Percentiles rank a stretch among this genome's conserved stretches.
Evolutionary conservation across 2,329 filamentous ascomycete species (phyloP).

Genomic region (Tricladium varicosporioides): DNA sequence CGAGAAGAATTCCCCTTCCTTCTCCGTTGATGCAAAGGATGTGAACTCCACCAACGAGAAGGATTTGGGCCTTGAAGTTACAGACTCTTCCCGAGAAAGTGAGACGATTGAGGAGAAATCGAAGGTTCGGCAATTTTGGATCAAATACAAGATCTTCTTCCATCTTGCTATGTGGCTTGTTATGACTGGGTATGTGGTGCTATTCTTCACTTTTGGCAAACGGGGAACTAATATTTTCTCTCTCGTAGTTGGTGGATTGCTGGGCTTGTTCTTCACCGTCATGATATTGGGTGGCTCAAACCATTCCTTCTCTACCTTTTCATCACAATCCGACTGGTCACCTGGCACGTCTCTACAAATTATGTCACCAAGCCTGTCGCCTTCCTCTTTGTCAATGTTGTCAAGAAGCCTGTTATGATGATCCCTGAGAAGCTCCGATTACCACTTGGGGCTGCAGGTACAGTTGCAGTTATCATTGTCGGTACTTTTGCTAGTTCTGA

Average conservation of each 20-base stretch:
- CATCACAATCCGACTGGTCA: conserved; percentile 71
- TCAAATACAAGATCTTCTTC: conserved; percentile 9
- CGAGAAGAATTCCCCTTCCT: background rate
- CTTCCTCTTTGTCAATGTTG: conserved; percentile 65
- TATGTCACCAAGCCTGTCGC: conserved; percentile 65
- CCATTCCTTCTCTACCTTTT: conserved; percentile 80
- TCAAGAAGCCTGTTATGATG: conserved; percentile 52
- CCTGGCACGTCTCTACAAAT: conserved; percentile 68
- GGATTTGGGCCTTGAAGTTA: conserved; percentile 9
- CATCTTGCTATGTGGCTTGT: conserved; percentile 11
- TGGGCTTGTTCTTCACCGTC: conserved; percentile 67
- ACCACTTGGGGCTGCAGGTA: conserved; percentile 59
- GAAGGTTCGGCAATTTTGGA: background rate
- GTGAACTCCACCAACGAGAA: conserved; percentile 8
- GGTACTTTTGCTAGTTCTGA: conserved; percentile 75
- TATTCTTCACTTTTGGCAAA: background rate
- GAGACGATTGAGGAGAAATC: background rate
- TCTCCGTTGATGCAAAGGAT: conserved; percentile 9
- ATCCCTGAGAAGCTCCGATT: conserved; percentile 67
- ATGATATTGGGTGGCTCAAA: conserved; percentile 76
- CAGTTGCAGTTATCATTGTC: conserved; percentile 72
- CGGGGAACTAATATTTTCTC: background rate
- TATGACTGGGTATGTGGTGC: conserved; percentile 14
- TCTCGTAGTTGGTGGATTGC: conserved; percentile 48
- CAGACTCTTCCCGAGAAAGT: conserved; percentile 6